Percentiles rank a stretch among this genome's conserved stretches.
These are phyloP conservation scores for Alternaria alternata DNA, from an alignment of 2,329 filamentous ascomycete genomes.

Conservation along the genomic window DNA sequence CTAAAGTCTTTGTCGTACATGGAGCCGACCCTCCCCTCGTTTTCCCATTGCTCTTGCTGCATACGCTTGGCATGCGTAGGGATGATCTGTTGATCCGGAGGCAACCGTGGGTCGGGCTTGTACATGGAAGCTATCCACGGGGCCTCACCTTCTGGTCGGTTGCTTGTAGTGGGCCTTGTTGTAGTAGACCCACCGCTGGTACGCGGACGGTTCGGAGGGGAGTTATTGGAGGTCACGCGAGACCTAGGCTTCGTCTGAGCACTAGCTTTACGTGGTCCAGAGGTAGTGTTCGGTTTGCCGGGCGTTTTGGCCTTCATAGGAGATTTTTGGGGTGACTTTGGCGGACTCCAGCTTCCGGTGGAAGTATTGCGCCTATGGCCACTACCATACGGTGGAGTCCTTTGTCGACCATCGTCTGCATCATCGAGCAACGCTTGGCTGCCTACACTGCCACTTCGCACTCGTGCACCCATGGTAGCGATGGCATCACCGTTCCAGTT, in stretches of 20 bases:
- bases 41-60: conserved; percentile 95
- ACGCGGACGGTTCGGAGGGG: conserved; percentile 64
- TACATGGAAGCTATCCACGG: conserved; percentile 96
- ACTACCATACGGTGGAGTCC: conserved; percentile 30
- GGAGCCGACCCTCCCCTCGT: conserved; percentile 84
- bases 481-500: conserved; percentile 68
- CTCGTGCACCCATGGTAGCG: conserved; percentile 68
- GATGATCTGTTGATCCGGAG: conserved; percentile 93
- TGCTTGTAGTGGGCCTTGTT: conserved; percentile 66
- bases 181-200: conserved; percentile 66
- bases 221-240: conserved; percentile 35
- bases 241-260: conserved; percentile 46
- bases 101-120: conserved; percentile 91
- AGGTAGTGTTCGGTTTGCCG: conserved; percentile 46
- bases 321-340: conserved; percentile 41
- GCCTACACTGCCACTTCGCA: conserved; percentile 73
- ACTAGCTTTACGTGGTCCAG: conserved; percentile 46
- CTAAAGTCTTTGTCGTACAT: conserved; percentile 89
- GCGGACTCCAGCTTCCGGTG: conserved; percentile 35
- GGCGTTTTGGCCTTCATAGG: conserved; percentile 54
- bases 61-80: conserved; percentile 91
- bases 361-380: conserved; percentile 33
- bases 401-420: conserved; percentile 37
- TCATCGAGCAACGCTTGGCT: conserved; percentile 64
- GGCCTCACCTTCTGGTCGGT: conserved; percentile 87